A percentile compares a stretch with the other conserved stretches of the same genome.
These are phyloP conservation scores for Ascobolus immersus DNA, from an alignment of 495 filamentous ascomycete species.

Conservation along the genomic window DNA sequence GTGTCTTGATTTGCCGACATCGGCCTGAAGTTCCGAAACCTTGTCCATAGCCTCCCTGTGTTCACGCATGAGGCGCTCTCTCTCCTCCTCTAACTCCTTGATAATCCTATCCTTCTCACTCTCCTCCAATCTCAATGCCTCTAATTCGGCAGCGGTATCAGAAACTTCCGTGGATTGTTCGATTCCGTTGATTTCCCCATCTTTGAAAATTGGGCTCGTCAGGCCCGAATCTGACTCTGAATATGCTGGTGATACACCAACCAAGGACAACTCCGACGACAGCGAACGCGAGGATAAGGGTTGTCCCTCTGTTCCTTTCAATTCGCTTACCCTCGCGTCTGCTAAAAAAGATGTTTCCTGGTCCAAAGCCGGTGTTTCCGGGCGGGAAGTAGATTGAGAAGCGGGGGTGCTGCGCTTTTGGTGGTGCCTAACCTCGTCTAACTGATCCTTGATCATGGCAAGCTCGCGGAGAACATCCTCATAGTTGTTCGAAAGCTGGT, in stretches of 20 bases:
- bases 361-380: slow-evolving; percentile 36
- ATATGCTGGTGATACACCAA: slow-evolving; percentile 53
- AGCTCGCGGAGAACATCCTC: slow-evolving; percentile 64
- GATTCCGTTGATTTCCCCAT: too few species aligned
- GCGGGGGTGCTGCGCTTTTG: slow-evolving; percentile 24
- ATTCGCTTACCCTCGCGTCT: slow-evolving; percentile 46
- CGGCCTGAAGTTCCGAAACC: slow-evolving; percentile 69
- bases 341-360: slow-evolving; percentile 90
- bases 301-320: slow-evolving; percentile 44
- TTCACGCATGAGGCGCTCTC: slow-evolving; percentile 52
- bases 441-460: slow-evolving; percentile 57
- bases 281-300: slow-evolving; percentile 80
- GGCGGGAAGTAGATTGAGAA: slow-evolving; percentile 23
- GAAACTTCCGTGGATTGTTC: slow-evolving; percentile 13
- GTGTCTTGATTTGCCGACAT: slow-evolving; percentile 49
- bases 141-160: slow-evolving; percentile 26
- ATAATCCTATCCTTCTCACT: slow-evolving; percentile 55
- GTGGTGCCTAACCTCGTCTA: slow-evolving; percentile 57
- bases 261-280: slow-evolving; percentile 87
- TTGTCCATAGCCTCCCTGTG: slow-evolving; percentile 60
- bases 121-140: slow-evolving; percentile 39
- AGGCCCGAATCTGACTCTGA: slow-evolving; percentile 28
- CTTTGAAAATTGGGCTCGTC: too few species aligned
- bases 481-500: slow-evolving; percentile 65
- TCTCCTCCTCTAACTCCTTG: slow-evolving; percentile 43